Base-by-base conservation (phyloP, 129 eudicot species). In the Helianthus tuberosus region DNA sequence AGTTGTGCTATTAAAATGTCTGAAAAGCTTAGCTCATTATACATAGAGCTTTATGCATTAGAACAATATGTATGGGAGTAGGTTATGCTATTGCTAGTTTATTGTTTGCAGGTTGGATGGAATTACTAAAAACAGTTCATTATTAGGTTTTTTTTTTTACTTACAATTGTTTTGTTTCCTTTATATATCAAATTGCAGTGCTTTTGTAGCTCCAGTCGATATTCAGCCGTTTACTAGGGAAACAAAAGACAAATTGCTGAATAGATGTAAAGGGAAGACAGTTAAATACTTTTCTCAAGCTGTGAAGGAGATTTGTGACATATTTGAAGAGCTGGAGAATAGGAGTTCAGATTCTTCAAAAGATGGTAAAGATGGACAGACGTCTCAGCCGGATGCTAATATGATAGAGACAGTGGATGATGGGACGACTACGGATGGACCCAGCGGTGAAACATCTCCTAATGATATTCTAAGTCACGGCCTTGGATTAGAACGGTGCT, bases 191-290 rank as follows among this genome's bases (percentile, higher is more conserved):
- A 49, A 54, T 64, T 62, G 78, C 90, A 93, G 98, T 73, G 97
- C 93, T 68, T 93, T 93, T 86, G 96, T 93, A 52, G 93, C 96
- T 73, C 92, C 96, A 58, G 86, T 70, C 2, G 93, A 93, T 88
- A 84, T 90, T 64, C 89, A 88, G 74, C 80, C 84, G 77, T 93
- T 90, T 77, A 93, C 96, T 3, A 73, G 51, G 47, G 96, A 90
- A 69, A 70, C 80, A 32, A 90, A 88, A 78, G 74, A 73, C 70
- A 84, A 84, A 77, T 71, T 91, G 84, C 59, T 72, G 32, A 81
- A 82, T 79, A 79, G 85, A 77, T 85, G 91, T 76, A 79, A 81
- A 74, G 89, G 91, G 27, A 86, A 90, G 75, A 77, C 95, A 17
- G 90, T 82, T 59, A 87, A 74, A 69, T 61, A 75, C 78, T 93